These are phyloP conservation scores for Thielaviopsis populi DNA, from an alignment of 2,329 filamentous ascomycete species.

Conservation along the genomic window DNA sequence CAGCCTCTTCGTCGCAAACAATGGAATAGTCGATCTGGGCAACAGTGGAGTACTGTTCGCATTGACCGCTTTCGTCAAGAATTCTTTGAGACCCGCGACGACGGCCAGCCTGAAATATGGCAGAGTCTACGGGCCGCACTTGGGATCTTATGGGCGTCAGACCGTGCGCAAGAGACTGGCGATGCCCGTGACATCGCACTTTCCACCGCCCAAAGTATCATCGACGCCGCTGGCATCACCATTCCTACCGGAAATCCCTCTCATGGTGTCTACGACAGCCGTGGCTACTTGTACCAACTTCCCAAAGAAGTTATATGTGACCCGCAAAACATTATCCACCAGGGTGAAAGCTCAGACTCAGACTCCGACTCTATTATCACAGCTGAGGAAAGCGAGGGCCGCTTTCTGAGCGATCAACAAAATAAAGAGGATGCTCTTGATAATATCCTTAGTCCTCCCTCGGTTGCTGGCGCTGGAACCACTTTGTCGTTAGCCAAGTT, in stretches of 20 bases:
- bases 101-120: constrained; percentile 67
- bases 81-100: constrained; percentile 84
- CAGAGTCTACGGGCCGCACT: constrained; percentile 54
- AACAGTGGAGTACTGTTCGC: constrained; percentile 53
- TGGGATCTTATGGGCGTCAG: constrained; percentile 48
- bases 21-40: constrained; percentile 34
- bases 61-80: constrained; percentile 58
- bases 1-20: constrained; percentile 49
- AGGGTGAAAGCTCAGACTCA: constrained; percentile 25
- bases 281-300: constrained; percentile 54
- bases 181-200: constrained; percentile 29
- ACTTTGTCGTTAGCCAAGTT: neutral
- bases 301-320: constrained; percentile 55
- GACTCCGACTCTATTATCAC: constrained; percentile 20
- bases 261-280: constrained; percentile 56
- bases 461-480: neutral
- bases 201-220: constrained; percentile 60
- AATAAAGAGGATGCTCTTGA: neutral
- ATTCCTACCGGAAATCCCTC: constrained; percentile 58
- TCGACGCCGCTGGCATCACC: constrained; percentile 64
- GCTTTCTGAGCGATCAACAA: neutral
- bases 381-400: constrained; percentile 22
- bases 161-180: constrained; percentile 26
- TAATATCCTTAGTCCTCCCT: neutral
- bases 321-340: constrained; percentile 39